Percentiles rank a stretch among this genome's conserved stretches.
These are phyloP conservation scores for Lupinus albus DNA, from an alignment of 306 rosid species.

Conservation along the genomic window DNA sequence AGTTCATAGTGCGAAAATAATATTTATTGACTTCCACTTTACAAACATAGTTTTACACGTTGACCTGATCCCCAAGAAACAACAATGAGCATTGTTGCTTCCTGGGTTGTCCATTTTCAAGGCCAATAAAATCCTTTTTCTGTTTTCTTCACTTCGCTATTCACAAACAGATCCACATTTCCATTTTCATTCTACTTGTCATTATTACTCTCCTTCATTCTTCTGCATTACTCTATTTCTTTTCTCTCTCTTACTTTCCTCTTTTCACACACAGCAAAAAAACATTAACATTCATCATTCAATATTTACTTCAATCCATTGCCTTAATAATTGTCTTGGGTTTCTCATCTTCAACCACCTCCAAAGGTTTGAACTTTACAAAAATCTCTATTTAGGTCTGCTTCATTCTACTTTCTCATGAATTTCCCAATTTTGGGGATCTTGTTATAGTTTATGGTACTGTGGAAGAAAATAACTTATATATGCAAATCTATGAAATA, in stretches of 20 bases:
- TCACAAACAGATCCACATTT: slow-evolving; percentile 34
- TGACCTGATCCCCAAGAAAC: not conserved
- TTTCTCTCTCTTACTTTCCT: slow-evolving; percentile 4
- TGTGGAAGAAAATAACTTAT: too few species aligned
- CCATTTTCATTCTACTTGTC: too few species aligned
- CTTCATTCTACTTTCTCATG: slow-evolving; percentile 34
- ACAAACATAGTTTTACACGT: too few species aligned
- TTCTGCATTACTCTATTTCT: slow-evolving; percentile 21
- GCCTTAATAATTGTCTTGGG: slow-evolving; percentile 15
- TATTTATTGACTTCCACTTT: too few species aligned
- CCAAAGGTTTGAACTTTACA: slow-evolving; percentile 39
- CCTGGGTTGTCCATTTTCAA: slow-evolving; percentile 51
- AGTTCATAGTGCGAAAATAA: too few species aligned
- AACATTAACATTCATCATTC: slow-evolving; percentile 8
- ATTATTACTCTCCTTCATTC: too few species aligned
- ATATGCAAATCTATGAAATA: not conserved
- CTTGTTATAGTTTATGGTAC: slow-evolving; percentile 7
- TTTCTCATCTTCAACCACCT: slow-evolving; percentile 28
- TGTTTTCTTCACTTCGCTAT: slow-evolving; percentile 42
- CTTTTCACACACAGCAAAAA: not conserved
- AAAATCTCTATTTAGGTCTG: slow-evolving; percentile 37
- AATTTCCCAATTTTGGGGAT: slow-evolving; percentile 1
- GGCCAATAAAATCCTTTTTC: slow-evolving; percentile 17
- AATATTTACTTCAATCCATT: slow-evolving; percentile 5
- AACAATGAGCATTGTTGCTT: slow-evolving; percentile 51